phyloP scores from a whole-genome alignment of 768 basidiomycete genomes.

The Cyclocybe aegerita region DNA sequence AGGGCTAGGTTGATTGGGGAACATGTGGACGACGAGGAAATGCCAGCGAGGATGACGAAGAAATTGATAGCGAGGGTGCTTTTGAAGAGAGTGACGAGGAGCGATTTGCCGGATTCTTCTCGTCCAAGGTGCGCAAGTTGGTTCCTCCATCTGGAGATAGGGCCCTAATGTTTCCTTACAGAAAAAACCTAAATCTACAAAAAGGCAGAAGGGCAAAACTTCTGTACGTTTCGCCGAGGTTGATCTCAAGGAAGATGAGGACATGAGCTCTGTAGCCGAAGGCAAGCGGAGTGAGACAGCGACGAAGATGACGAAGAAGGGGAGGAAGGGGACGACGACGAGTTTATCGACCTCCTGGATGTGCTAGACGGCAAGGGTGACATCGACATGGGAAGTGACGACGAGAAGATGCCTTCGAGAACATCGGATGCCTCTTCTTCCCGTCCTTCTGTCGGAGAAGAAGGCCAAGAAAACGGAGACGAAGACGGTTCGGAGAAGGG shows the following conservation, averaged over 20 bases:
- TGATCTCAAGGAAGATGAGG: slow-evolving; percentile 64
- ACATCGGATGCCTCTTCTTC: slow-evolving; percentile 4
- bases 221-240: slow-evolving; percentile 52
- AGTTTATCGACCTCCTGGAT: slow-evolving; percentile 65
- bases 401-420: slow-evolving; percentile 20
- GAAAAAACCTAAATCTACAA: slow-evolving; percentile 25
- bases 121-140: slow-evolving; percentile 35
- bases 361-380: slow-evolving; percentile 64
- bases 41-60: slow-evolving; percentile 77
- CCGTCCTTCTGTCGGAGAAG: background rate
- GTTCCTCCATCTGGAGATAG: slow-evolving; percentile 4
- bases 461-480: slow-evolving; percentile 27
- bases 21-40: slow-evolving; percentile 47
- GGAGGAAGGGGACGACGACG: slow-evolving; percentile 48
- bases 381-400: slow-evolving; percentile 38
- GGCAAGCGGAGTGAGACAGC: slow-evolving; percentile 33
- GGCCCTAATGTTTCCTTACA: slow-evolving; percentile 11
- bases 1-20: slow-evolving; percentile 52
- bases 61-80: slow-evolving; percentile 81
- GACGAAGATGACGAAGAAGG: slow-evolving; percentile 43
- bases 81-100: slow-evolving; percentile 84
- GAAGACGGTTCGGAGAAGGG: slow-evolving; percentile 34
- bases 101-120: slow-evolving; percentile 67
- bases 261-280: slow-evolving; percentile 30
- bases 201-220: slow-evolving; percentile 24